These are phyloP conservation scores for Fusarium sp. DNA, from an alignment of 2,329 filamentous ascomycete species.

Conservation along the genomic window DNA sequence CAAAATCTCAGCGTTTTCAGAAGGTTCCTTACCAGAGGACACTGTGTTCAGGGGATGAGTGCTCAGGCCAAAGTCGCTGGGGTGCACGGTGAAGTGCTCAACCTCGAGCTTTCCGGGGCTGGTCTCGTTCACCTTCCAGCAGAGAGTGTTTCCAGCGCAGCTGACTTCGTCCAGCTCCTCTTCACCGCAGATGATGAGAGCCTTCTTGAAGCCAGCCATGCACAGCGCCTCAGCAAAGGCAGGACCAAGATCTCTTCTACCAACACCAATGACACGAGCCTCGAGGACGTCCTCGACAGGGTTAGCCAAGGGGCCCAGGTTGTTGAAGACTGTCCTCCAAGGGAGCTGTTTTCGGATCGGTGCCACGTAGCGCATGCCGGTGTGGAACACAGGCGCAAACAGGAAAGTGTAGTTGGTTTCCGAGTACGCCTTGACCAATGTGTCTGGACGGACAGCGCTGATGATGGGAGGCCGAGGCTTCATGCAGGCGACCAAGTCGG, in stretches of 20 bases:
- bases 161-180: slow-evolving; percentile 97
- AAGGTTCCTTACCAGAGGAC: slow-evolving; percentile 85
- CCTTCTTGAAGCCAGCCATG: slow-evolving; percentile 82
- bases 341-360: slow-evolving; percentile 88
- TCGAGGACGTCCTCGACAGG: slow-evolving; percentile 87
- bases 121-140: slow-evolving; percentile 80
- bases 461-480: slow-evolving; percentile 79
- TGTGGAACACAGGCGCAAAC: slow-evolving; percentile 96
- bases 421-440: slow-evolving; percentile 79
- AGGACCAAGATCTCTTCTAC: slow-evolving; percentile 84
- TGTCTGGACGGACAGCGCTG: slow-evolving; percentile 76
- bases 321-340: slow-evolving; percentile 97
- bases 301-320: slow-evolving; percentile 92
- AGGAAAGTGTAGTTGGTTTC: slow-evolving; percentile 93
- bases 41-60: slow-evolving; percentile 81
- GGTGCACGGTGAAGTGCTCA: slow-evolving; percentile 81
- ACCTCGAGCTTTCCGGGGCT: slow-evolving; percentile 63
- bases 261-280: slow-evolving; percentile 92
- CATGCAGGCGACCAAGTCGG: slow-evolving; percentile 86
- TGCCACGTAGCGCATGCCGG: slow-evolving; percentile 90
- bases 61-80: slow-evolving; percentile 87
- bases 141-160: slow-evolving; percentile 87
- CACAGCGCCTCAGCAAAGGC: slow-evolving; percentile 89
- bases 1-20: slow-evolving; percentile 88
- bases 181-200: slow-evolving; percentile 89